Percentiles rank a stretch among this genome's conserved stretches.
Evolutionary conservation across 345 rosid species (phyloP).

Genomic region (Pistacia integerrima): DNA sequence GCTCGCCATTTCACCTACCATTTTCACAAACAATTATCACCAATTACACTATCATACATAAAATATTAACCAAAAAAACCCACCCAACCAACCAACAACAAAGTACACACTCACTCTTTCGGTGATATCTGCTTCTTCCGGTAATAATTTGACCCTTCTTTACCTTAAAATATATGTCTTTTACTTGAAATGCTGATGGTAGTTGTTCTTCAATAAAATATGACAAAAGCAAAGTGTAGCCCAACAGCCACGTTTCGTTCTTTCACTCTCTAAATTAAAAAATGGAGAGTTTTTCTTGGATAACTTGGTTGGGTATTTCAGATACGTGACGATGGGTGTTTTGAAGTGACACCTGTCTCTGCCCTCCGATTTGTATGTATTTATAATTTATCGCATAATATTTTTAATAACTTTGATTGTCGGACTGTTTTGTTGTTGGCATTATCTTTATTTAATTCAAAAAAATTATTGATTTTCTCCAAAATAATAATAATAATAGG

Average conservation of each 20-base stretch:
- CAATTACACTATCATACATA: background rate
- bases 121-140: background rate
- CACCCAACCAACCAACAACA: background rate
- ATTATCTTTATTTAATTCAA: too few species aligned
- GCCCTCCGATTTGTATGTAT: too few species aligned
- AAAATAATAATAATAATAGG: too few species aligned
- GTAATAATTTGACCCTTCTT: too few species aligned
- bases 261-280: too few species aligned
- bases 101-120: background rate
- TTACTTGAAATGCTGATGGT: background rate
- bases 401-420: too few species aligned
- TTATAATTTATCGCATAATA: too few species aligned
- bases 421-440: too few species aligned
- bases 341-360: background rate
- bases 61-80: background rate
- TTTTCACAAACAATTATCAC: constrained; percentile 8
- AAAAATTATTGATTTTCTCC: too few species aligned
- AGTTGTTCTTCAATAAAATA: background rate
- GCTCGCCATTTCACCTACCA: constrained; percentile 33
- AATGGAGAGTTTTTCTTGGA: background rate
- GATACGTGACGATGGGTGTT: background rate
- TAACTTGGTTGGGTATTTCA: background rate
- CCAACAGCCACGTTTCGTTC: constrained; percentile 6
- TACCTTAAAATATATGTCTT: too few species aligned
- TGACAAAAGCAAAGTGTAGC: constrained; percentile 7